Evolutionary conservation across 257 asterid genomes (phyloP), one percentile per base, ranked within the genome.

Genomic region (Solanum dulcamara): DNA sequence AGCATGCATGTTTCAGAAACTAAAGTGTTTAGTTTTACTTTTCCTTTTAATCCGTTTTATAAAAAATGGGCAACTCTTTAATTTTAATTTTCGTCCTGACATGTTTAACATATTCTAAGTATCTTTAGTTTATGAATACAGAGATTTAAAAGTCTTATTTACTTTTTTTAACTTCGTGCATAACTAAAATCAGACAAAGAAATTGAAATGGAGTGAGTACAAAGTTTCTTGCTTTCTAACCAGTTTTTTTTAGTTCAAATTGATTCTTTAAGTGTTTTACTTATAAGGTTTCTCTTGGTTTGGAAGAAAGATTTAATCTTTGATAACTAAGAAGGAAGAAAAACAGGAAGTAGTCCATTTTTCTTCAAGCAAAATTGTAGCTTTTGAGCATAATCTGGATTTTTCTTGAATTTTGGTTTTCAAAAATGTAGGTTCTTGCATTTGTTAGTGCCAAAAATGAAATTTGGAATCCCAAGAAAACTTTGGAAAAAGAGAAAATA

Each of bases 81-180:
- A 10, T n/a, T n/a, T 57, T n/a, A 57, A 57, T 57, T n/a, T 57
- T 57, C n/a, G 0, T 5, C 10, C 1, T 6, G 59, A 51, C 0
- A 55, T 3, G 2, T 10, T n/a, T 55, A 1, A 55, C 7, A 57
- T 3, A 57, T 57, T n/a, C 2, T n/a, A 4, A 1, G 1, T 10
- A 10, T 55, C 1, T 59, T 59, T n/a, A 59, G 7, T 59, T 59
- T 4, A 22, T 3, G 0, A 10, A 7, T 59, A 4, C 0, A 1
- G 0, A 0, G 10, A 57, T 57, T 57, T 1, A 0, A 0, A 55
- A 55, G 12, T 55, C 20, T 8, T 20, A 7, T 53, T 7, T 18
- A 2, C 10, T 9, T 55, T 57, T 9, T 55, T 22, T 7, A 20
- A 53, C 0, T 55, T 53, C 4, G 0, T 57, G 13, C 42, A 7